phyloP scores from a whole-genome alignment of 2,329 filamentous ascomycete genomes.

The Penicillium psychrosexuale region DNA sequence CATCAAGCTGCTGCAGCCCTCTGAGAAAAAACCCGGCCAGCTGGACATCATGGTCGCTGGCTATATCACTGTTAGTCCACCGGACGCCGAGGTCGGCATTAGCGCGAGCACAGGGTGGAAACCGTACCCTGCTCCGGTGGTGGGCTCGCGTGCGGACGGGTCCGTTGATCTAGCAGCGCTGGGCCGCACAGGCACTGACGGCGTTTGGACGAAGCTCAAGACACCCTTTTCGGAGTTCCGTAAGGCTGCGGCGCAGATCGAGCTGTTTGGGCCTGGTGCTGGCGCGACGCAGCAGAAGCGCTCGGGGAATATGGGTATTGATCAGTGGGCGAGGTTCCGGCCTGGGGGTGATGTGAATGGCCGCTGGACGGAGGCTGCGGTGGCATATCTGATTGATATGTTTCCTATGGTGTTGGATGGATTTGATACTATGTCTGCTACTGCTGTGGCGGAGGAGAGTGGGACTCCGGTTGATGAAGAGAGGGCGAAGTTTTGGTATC shows the following conservation, averaged over 20 bases:
- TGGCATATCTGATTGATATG: conserved; percentile 67
- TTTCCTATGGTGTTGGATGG: conserved; percentile 65
- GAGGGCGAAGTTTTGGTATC: conserved; percentile 63
- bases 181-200: conserved; percentile 24
- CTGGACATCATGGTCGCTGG: conserved; percentile 60
- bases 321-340: conserved; percentile 66
- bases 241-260: conserved; percentile 51
- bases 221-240: conserved; percentile 40
- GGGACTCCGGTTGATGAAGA: conserved; percentile 22
- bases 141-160: conserved; percentile 36
- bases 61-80: conserved; percentile 62
- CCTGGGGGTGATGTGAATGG: conserved; percentile 49
- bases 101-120: conserved; percentile 55
- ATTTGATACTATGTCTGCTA: conserved; percentile 34
- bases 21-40: conserved; percentile 30
- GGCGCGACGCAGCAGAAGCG: conserved; percentile 16
- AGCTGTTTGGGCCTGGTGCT: conserved; percentile 45
- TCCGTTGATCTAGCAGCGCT: conserved; percentile 24
- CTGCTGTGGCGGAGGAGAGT: conserved; percentile 29
- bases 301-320: conserved; percentile 38
- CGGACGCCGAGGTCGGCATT: conserved; percentile 57
- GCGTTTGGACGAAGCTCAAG: conserved; percentile 23
- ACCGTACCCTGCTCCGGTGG: conserved; percentile 46
- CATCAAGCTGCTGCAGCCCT: conserved; percentile 51
- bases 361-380: conserved; percentile 59